These are phyloP conservation scores for Fusarium austroafricanum DNA, from an alignment of 2,329 filamentous ascomycete genomes.

Conservation along the genomic window DNA sequence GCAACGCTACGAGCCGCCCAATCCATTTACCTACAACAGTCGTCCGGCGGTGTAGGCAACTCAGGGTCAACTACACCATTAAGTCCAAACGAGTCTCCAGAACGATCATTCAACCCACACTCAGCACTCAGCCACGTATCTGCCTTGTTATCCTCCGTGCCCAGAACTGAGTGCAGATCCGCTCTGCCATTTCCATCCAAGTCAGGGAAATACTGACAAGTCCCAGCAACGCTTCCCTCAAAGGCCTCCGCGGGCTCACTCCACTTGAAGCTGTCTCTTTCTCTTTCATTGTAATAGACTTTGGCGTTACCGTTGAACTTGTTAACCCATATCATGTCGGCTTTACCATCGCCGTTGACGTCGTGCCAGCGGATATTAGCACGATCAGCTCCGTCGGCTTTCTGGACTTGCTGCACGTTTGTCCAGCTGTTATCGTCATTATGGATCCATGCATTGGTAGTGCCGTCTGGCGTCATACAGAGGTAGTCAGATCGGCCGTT, in stretches of 20 bases:
- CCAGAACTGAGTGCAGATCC: conserved; percentile 2
- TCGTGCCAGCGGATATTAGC: background rate
- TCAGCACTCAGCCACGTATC: background rate
- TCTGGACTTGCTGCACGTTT: background rate
- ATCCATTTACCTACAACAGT: no score
- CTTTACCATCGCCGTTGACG: background rate
- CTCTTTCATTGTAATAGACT: background rate
- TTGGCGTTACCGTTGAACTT: background rate
- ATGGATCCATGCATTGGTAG: background rate
- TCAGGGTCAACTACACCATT: background rate
- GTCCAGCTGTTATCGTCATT: background rate
- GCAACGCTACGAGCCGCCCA: no score
- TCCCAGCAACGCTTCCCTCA: background rate
- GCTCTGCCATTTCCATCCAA: background rate
- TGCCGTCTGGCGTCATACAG: background rate
- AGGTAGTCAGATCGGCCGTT: background rate
- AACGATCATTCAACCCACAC: background rate
- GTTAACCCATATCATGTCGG: background rate
- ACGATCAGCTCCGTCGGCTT: background rate
- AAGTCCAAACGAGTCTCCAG: background rate
- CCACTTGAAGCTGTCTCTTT: background rate
- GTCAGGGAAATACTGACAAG: conserved; percentile 10
- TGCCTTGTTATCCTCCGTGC: background rate
- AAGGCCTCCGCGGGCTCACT: background rate
- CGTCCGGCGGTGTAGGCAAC: background rate